Evolutionary conservation across 2,329 filamentous ascomycete species (phyloP).

Genomic region (Phialophora verrucosa): DNA sequence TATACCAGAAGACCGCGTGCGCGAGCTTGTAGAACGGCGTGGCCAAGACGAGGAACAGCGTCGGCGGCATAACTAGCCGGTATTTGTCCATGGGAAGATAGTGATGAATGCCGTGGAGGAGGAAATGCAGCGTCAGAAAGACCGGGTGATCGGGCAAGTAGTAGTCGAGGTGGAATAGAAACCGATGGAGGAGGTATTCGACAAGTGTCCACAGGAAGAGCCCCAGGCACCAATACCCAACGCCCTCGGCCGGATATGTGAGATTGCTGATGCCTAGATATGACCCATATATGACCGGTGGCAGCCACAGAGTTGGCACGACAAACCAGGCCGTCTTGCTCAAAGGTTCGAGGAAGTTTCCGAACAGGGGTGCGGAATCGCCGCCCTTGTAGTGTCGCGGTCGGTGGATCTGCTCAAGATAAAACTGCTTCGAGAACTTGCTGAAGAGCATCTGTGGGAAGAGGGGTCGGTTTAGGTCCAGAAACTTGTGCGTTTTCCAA

Average conservation of each 20-base stretch:
- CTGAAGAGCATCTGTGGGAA: constrained; percentile 87
- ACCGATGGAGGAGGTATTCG: constrained; percentile 88
- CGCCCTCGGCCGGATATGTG: constrained; percentile 51
- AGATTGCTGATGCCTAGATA: constrained; percentile 65
- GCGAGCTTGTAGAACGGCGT: constrained; percentile 92
- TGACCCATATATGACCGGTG: constrained; percentile 75
- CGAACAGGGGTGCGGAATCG: constrained; percentile 89
- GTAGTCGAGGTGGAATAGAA: constrained; percentile 91
- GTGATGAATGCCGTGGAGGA: constrained; percentile 96
- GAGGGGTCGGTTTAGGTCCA: constrained; percentile 84
- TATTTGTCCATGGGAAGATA: constrained; percentile 99
- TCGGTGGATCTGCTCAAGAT: constrained; percentile 92
- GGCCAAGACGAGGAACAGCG: constrained; percentile 82
- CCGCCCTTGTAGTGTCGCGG: constrained; percentile 96
- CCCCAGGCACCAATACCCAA: constrained; percentile 71
- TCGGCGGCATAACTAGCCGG: constrained; percentile 94
- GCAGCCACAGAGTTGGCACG: constrained; percentile 82
- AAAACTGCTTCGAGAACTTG: constrained; percentile 93
- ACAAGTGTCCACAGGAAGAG: constrained; percentile 84
- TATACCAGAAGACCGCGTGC: constrained; percentile 77
- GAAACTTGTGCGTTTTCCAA: constrained; percentile 90
- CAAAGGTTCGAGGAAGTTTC: constrained; percentile 97
- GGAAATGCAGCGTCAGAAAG: constrained; percentile 84
- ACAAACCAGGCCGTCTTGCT: constrained; percentile 95
- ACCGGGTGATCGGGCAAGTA: constrained; percentile 89